Conservation (phyloP, 148 eudicot genomes). For the Rhododendron ovatum region DNA sequence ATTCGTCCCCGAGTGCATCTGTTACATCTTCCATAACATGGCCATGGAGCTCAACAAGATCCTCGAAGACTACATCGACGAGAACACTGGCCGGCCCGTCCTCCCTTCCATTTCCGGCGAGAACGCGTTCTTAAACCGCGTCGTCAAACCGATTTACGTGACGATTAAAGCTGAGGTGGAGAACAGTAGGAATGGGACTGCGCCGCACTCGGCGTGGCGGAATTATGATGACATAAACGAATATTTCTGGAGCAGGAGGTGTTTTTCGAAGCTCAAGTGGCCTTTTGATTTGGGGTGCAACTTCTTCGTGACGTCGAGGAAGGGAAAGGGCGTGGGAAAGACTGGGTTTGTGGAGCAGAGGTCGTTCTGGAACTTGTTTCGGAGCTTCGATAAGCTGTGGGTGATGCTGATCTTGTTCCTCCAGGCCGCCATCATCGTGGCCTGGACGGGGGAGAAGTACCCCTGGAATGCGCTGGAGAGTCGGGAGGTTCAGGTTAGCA, state of each 20-base stretch:
- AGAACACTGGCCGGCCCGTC: constrained; percentile 68
- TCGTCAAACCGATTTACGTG: constrained; percentile 78
- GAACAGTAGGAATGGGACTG: constrained; percentile 72
- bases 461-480: constrained; percentile 67
- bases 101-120: constrained; percentile 59
- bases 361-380: constrained; percentile 77
- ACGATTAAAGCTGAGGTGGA: constrained; percentile 59
- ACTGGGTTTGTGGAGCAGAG: constrained; percentile 94
- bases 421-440: constrained; percentile 74
- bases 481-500: constrained; percentile 43
- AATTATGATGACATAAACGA: constrained; percentile 93
- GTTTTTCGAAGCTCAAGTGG: constrained; percentile 78
- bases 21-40: constrained; percentile 75
- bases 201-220: constrained; percentile 83
- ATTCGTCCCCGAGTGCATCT: constrained; percentile 71
- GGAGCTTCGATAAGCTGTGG: constrained; percentile 90
- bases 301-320: constrained; percentile 51
- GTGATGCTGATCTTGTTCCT: constrained; percentile 76
- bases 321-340: constrained; percentile 71
- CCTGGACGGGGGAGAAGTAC: constrained; percentile 59
- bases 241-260: constrained; percentile 93
- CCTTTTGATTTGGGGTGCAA: constrained; percentile 65
- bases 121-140: constrained; percentile 42
- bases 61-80: constrained; percentile 72
- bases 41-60: constrained; percentile 73